Evolutionary conservation across 2,329 filamentous ascomycete genomes (phyloP).

Genomic region (Aspergillus amoenus): DNA sequence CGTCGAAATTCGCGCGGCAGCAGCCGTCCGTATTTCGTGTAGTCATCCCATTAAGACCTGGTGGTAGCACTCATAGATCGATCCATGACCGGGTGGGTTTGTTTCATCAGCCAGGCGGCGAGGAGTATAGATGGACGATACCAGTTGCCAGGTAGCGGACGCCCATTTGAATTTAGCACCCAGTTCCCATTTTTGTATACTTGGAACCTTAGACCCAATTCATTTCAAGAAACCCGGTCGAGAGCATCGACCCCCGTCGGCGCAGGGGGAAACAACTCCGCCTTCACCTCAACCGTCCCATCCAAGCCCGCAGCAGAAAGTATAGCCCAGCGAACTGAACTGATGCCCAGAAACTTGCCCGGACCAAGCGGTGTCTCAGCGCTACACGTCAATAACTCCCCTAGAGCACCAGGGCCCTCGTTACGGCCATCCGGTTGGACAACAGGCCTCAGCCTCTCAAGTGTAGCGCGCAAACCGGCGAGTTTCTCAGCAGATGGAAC

Average conservation of each 20-base stretch:
- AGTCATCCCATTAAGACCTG: neutral
- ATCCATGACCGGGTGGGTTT: neutral
- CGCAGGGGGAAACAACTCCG: constrained; percentile 11
- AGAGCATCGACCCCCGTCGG: neutral
- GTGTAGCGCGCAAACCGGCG: constrained; percentile 38
- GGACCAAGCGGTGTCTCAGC: constrained; percentile 49
- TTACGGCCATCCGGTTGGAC: constrained; percentile 46
- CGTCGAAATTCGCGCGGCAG: neutral
- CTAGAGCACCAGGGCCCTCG: constrained; percentile 46
- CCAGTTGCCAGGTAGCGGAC: neutral
- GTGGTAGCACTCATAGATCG: neutral
- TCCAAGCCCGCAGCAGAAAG: constrained; percentile 62
- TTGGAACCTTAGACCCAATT: neutral
- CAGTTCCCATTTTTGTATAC: neutral
- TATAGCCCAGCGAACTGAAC: constrained; percentile 64
- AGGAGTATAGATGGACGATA: neutral
- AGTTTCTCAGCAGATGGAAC: constrained; percentile 29
- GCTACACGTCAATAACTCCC: constrained; percentile 62
- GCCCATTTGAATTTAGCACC: no score
- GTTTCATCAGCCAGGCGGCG: neutral
- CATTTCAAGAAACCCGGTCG: neutral
- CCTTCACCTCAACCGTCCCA: constrained; percentile 29
- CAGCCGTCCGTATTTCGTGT: neutral
- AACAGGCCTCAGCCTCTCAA: constrained; percentile 39
- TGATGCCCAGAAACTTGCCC: constrained; percentile 57